Conservation (phyloP, 495 filamentous ascomycete genomes). For the Amniculicola lignicola region DNA sequence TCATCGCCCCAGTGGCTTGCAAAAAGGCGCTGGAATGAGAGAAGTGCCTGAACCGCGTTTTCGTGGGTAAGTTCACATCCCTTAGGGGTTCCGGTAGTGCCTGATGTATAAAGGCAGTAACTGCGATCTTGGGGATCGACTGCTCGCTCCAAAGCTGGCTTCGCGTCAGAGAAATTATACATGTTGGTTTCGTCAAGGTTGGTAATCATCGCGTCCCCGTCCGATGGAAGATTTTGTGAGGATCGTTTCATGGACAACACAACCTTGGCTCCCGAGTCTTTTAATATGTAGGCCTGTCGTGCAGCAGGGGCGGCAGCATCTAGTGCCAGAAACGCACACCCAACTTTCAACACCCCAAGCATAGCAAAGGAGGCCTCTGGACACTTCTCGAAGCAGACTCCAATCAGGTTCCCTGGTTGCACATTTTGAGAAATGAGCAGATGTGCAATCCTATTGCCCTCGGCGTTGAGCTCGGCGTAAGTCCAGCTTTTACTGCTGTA, state of each 20-base stretch:
- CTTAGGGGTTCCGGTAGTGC: slow-evolving; percentile 78
- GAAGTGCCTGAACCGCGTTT: slow-evolving; percentile 72
- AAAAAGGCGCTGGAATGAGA: slow-evolving; percentile 70
- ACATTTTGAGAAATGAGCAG: slow-evolving; percentile 45
- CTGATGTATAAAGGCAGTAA: slow-evolving; percentile 79
- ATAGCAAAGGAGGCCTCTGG: slow-evolving; percentile 75
- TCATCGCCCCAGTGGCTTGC: slow-evolving; percentile 60
- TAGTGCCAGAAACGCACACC: slow-evolving; percentile 75
- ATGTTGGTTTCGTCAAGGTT: slow-evolving; percentile 23
- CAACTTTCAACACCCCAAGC: slow-evolving; percentile 75
- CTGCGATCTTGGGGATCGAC: slow-evolving; percentile 45
- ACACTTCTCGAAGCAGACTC: slow-evolving; percentile 76
- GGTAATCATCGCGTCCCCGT: slow-evolving; percentile 6
- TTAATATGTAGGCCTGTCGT: slow-evolving; percentile 62
- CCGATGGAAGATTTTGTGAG: slow-evolving; percentile 6
- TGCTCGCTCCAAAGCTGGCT: slow-evolving; percentile 8
- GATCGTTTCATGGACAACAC: slow-evolving; percentile 49
- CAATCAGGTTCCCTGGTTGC: slow-evolving; percentile 57
- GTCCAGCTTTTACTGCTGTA: slow-evolving; percentile 53
- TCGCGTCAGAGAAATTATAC: background rate
- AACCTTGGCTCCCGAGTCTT: slow-evolving; percentile 56
- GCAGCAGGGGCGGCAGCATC: slow-evolving; percentile 62
- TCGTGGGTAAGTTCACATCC: slow-evolving; percentile 73
- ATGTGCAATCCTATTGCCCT: slow-evolving; percentile 60
- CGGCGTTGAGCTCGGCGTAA: slow-evolving; percentile 57